phyloP scores from a whole-genome alignment of 164 flowering plant species.

The Umbilicus rupestris region DNA sequence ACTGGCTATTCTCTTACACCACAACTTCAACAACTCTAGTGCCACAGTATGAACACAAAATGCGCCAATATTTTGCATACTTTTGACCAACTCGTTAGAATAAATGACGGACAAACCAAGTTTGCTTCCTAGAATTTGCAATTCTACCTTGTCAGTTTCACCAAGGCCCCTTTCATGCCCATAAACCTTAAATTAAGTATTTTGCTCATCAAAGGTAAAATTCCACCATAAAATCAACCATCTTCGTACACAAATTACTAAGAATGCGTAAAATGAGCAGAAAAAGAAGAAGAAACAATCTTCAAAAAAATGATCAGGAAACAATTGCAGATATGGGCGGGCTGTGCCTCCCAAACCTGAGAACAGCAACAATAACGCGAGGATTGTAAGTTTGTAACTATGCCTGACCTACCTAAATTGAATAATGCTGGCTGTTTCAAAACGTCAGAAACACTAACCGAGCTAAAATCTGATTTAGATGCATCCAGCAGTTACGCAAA shows the following conservation, averaged over 20 bases:
- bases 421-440: no score
- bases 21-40: constrained; percentile 44
- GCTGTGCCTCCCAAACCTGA: not conserved
- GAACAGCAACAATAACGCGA: not conserved
- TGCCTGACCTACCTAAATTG: no score
- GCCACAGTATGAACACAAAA: constrained; percentile 18
- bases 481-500: constrained; percentile 65
- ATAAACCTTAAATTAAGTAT: constrained; percentile 51
- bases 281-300: no score
- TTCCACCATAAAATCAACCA: not conserved
- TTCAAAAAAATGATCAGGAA: no score
- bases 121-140: constrained; percentile 37
- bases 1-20: constrained; percentile 32
- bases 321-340: constrained; percentile 2
- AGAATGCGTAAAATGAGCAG: not conserved
- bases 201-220: not conserved
- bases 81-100: constrained; percentile 26
- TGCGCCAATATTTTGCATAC: constrained; percentile 11
- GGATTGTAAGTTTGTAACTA: not conserved
- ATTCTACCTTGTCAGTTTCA: constrained; percentile 36
- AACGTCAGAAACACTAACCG: constrained; percentile 22
- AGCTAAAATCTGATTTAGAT: constrained; percentile 25
- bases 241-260: not conserved
- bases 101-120: constrained; percentile 43
- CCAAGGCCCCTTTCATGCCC: constrained; percentile 79